Percentiles rank a stretch among this genome's conserved stretches.
Evolutionary conservation across 495 filamentous ascomycete genomes (phyloP).

Genomic region (Ascobolus immersus): DNA sequence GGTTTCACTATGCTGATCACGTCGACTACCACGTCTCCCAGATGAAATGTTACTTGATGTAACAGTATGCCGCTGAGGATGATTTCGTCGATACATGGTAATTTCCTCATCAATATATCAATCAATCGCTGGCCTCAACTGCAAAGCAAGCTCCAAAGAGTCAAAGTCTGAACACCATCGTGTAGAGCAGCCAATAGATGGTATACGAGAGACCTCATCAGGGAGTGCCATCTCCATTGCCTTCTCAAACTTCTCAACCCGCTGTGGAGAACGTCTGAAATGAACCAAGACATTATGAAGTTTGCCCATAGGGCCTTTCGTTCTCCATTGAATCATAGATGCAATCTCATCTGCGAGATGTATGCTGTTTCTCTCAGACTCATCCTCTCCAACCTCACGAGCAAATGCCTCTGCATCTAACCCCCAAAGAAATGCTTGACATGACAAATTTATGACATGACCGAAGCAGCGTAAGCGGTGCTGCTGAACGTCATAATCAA

Average conservation of each 20-base stretch:
- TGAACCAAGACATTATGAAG: neutral
- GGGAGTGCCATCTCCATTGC: neutral
- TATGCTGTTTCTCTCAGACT: neutral
- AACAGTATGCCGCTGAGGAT: too few species aligned
- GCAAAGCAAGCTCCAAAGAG: conserved; percentile 1
- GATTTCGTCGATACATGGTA: too few species aligned
- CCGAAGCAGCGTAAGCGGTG: neutral
- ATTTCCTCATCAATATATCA: conserved; percentile 3
- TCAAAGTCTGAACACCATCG: conserved; percentile 5
- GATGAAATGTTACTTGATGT: neutral
- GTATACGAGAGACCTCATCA: too few species aligned
- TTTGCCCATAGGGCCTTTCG: neutral
- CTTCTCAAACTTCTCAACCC: neutral
- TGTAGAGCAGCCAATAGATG: conserved; percentile 2
- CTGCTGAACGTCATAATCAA: neutral
- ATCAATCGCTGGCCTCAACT: conserved; percentile 2
- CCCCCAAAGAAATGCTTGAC: neutral
- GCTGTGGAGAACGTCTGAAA: neutral
- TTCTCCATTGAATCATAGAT: neutral
- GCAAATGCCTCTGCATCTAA: neutral
- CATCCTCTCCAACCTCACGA: too few species aligned
- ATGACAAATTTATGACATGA: neutral
- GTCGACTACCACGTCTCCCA: neutral
- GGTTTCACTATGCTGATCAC: too few species aligned
- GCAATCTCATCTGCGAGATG: neutral